These are phyloP conservation scores for Thalassiosira pacifica DNA, from an alignment of 352 stramenopile genomes.

Conservation along the genomic window DNA sequence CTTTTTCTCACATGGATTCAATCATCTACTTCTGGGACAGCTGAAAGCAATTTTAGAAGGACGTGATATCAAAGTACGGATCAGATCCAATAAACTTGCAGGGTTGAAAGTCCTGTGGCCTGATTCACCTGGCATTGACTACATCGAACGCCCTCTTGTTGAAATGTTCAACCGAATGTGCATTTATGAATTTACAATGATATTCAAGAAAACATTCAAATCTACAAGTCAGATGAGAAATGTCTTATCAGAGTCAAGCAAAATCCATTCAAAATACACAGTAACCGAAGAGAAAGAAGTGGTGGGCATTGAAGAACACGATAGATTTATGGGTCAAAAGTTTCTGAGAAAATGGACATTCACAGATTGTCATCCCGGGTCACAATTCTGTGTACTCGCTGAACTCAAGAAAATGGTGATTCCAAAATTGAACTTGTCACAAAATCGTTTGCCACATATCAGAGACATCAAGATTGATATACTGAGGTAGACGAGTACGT, in stretches of 20 bases:
- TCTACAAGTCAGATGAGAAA: no score
- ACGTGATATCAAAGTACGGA: neutral
- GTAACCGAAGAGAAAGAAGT: no score
- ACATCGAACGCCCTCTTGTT: no score
- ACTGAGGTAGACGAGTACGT: neutral
- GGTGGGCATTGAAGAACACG: no score
- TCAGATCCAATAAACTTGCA: neutral
- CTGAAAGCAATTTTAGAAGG: conserved; percentile 23
- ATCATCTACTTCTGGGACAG: conserved; percentile 34
- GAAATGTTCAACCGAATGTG: no score
- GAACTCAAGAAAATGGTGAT: conserved; percentile 16
- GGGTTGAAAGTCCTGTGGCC: conserved; percentile 4
- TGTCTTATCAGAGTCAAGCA: no score
- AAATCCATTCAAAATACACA: no score
- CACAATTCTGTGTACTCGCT: neutral
- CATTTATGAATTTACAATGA: no score
- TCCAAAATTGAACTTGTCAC: conserved; percentile 16
- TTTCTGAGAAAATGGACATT: conserved; percentile 32
- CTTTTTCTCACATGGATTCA: conserved; percentile 46
- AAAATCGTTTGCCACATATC: conserved; percentile 30
- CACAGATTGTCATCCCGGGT: conserved; percentile 1
- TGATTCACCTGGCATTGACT: no score
- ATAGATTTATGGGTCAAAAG: no score
- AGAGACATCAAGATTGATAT: conserved; percentile 32
- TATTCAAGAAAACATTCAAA: no score